A percentile compares a stretch with the other conserved stretches of the same genome.
Evolutionary conservation across 306 rosid genomes (phyloP).

Genomic region (Hippophae gyantsensis): DNA sequence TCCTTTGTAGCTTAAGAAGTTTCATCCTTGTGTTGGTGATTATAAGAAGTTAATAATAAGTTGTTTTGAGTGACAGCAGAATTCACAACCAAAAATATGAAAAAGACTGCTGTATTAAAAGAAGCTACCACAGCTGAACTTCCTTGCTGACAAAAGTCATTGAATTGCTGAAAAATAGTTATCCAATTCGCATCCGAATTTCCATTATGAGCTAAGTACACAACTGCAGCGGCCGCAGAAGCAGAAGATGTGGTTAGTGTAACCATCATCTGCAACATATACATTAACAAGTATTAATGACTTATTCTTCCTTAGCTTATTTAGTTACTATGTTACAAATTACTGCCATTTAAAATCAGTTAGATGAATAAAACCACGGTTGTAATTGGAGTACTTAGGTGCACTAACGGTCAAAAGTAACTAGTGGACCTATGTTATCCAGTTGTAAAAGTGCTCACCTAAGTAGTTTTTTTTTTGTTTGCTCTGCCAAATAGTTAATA

Average conservation of each 20-base stretch:
- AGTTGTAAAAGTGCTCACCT: too few species aligned
- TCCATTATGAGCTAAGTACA: conserved; percentile 57
- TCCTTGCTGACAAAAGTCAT: conserved; percentile 33
- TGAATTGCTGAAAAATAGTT: conserved; percentile 35
- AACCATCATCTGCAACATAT: conserved; percentile 28
- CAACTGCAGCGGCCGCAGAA: conserved; percentile 38
- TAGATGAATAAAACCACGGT: too few species aligned
- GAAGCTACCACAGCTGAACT: conserved; percentile 43
- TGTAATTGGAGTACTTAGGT: too few species aligned
- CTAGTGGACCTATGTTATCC: too few species aligned
- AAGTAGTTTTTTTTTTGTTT: too few species aligned
- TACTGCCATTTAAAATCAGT: too few species aligned
- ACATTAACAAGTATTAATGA: neutral
- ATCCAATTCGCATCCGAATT: conserved; percentile 55
- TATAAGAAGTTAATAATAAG: neutral
- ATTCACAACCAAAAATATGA: conserved; percentile 26
- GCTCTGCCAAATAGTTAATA: too few species aligned
- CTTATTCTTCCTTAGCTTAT: too few species aligned
- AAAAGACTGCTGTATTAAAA: conserved; percentile 22
- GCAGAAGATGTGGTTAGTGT: conserved; percentile 36
- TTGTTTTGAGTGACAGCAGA: conserved; percentile 42
- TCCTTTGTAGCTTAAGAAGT: too few species aligned
- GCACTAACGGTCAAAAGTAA: too few species aligned
- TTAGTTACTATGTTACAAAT: too few species aligned
- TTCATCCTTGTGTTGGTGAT: too few species aligned